Conservation (phyloP, 2,329 filamentous ascomycete species). For the Lojkania enalia region DNA sequence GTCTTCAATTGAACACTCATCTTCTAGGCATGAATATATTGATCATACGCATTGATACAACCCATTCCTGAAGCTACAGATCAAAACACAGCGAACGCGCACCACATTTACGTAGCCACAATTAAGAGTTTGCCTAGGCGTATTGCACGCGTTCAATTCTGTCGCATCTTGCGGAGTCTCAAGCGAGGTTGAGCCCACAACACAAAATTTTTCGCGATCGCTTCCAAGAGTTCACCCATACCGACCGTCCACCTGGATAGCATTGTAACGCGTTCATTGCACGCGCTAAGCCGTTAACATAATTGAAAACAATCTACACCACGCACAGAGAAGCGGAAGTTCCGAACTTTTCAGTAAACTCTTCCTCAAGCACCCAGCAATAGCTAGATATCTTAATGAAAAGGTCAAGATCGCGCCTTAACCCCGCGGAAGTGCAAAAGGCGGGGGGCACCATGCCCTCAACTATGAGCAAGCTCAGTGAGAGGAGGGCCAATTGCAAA, state of each 20-base stretch:
- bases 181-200: too few relatives aligned
- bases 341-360: slow-evolving; percentile 17
- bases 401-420: slow-evolving; percentile 38
- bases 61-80: too few relatives aligned
- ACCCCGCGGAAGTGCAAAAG: background rate
- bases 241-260: too few relatives aligned
- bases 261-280: too few relatives aligned
- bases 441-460: slow-evolving; percentile 25
- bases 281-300: background rate
- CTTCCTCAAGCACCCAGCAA: slow-evolving; percentile 62
- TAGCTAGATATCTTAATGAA: slow-evolving; percentile 62
- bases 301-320: too few relatives aligned
- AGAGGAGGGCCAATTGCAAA: slow-evolving; percentile 17
- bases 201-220: background rate
- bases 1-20: background rate
- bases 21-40: background rate
- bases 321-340: background rate
- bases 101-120: too few relatives aligned
- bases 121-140: too few relatives aligned
- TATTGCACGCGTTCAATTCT: too few relatives aligned
- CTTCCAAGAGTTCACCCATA: background rate
- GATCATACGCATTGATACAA: too few relatives aligned
- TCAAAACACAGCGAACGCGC: too few relatives aligned
- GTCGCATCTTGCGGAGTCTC: too few relatives aligned
- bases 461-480: slow-evolving; percentile 26